Conservation (phyloP, 345 rosid genomes). For the Populus euphratica region DNA sequence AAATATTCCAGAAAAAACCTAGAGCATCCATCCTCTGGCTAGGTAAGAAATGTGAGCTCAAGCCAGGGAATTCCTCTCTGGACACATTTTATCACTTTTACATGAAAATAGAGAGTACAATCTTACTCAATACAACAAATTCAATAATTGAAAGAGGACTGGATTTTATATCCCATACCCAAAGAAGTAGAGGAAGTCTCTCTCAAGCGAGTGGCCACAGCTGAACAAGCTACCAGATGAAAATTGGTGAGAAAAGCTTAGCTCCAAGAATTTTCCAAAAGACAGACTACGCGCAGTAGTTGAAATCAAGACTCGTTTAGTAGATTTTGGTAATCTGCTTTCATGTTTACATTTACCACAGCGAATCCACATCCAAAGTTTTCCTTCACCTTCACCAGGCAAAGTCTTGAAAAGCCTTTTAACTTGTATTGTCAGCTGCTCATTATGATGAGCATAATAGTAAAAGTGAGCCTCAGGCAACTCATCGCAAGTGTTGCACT, state of each 20-base stretch:
- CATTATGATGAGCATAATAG: slow-evolving; percentile 74
- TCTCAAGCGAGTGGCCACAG: slow-evolving; percentile 81
- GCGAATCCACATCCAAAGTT: slow-evolving; percentile 98
- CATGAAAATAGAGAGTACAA: not conserved
- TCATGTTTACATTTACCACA: slow-evolving; percentile 70
- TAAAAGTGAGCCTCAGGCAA: slow-evolving; percentile 75
- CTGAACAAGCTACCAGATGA: slow-evolving; percentile 42
- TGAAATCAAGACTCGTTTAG: slow-evolving; percentile 80
- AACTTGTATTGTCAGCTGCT: slow-evolving; percentile 74
- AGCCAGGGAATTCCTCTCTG: not conserved
- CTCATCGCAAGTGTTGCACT: slow-evolving; percentile 55
- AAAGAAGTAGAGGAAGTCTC: slow-evolving; percentile 83
- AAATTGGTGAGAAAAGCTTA: slow-evolving; percentile 61
- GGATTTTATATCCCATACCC: slow-evolving; percentile 51
- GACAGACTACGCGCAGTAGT: slow-evolving; percentile 73
- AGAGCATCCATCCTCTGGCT: not conserved
- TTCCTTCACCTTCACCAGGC: slow-evolving; percentile 68
- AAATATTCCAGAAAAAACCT: not conserved
- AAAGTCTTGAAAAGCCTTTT: slow-evolving; percentile 50
- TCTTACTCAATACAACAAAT: not conserved
- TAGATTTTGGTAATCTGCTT: slow-evolving; percentile 46
- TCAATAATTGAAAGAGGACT: not conserved
- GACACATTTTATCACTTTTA: not conserved
- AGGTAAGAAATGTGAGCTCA: not conserved
- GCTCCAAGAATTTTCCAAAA: slow-evolving; percentile 93